Evolutionary conservation across 2,329 filamentous ascomycete species (phyloP).

Genomic region (Exophiala oligosperma): DNA sequence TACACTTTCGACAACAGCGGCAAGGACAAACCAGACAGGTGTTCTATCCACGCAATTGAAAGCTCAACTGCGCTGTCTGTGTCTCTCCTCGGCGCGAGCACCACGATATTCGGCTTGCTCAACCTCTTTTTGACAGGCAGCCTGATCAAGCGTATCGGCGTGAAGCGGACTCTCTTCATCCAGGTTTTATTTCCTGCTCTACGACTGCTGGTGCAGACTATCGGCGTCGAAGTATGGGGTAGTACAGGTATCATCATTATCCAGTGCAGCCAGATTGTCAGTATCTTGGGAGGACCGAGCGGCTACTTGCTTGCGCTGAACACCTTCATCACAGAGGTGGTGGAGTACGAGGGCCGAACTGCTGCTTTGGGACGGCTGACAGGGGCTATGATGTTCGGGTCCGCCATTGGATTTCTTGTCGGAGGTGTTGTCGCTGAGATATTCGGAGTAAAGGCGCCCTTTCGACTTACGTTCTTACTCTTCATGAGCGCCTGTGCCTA

Average conservation of each 20-base stretch:
- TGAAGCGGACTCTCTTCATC: slow-evolving; percentile 61
- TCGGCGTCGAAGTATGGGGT: slow-evolving; percentile 65
- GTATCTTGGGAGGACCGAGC: slow-evolving; percentile 65
- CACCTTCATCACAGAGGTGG: slow-evolving; percentile 66
- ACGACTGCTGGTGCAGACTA: slow-evolving; percentile 62
- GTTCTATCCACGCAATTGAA: slow-evolving; percentile 62
- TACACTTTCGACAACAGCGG: slow-evolving; percentile 38
- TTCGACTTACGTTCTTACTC: slow-evolving; percentile 61
- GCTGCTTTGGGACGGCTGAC: slow-evolving; percentile 65
- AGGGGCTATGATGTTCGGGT: slow-evolving; percentile 67
- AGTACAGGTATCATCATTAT: slow-evolving; percentile 65
- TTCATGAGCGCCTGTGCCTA: slow-evolving; percentile 50
- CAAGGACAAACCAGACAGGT: slow-evolving; percentile 48
- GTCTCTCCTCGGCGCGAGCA: slow-evolving; percentile 66
- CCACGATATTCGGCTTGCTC: slow-evolving; percentile 65
- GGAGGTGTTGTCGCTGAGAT: slow-evolving; percentile 66
- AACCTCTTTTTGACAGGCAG: slow-evolving; percentile 69
- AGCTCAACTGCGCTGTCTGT: slow-evolving; percentile 64
- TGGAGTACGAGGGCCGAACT: slow-evolving; percentile 60
- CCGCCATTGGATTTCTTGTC: slow-evolving; percentile 62
- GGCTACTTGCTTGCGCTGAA: slow-evolving; percentile 71
- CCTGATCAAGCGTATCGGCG: slow-evolving; percentile 65
- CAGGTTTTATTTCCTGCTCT: slow-evolving; percentile 66
- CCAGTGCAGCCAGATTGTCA: slow-evolving; percentile 67
- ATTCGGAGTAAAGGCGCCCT: slow-evolving; percentile 64